Evolutionary conservation across 139 green algal genomes (phyloP), one percentile per base, ranked within the genome.

Genomic region (Ulvella scutata): DNA sequence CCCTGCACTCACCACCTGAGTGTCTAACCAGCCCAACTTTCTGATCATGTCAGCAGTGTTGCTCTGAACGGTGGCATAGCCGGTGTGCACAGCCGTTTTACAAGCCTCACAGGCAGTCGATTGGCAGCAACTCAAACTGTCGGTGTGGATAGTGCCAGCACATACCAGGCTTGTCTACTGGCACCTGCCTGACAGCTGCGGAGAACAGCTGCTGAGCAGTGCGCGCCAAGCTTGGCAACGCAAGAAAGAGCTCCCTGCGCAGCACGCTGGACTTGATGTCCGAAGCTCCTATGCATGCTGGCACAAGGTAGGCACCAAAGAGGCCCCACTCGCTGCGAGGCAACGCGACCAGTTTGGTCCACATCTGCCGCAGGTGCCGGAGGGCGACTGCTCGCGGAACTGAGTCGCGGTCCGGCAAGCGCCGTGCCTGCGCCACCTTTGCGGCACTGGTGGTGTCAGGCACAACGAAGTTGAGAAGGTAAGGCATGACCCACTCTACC

Each of bases 301-400:
- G 51, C 51, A 67, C 17, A 26, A 67, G 51, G 51, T 67, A 67
- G n/a, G 51, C 51, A 23, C 33, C 4, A 26, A 67, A 67, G 51
- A 67, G 10, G 17, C 51, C 51, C 51, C 51, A 67, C 51, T 67
- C 51, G 51, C 51, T 29, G 51, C 51, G 51, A 26, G 51, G 51
- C 51, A 67, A 26, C 51, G 31, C 51, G n/a, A 26, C 10, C 7
- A 67, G 51, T n/a, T 26, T n/a, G 51, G n/a, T 26, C 51, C 51
- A 67, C 51, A 67, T 67, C n/a, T 26, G 51, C n/a, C 51, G n/a
- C n/a, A 67, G 51, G 51, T 67, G 51, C 13, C 51, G 51, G n/a
- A 67, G 51, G n/a, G 51, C 51, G 2, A 67, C 51, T n/a, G n/a
- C 51, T n/a, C 51, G 51, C 13, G 51, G n/a, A 26, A 67, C n/a